phyloP scores from a whole-genome alignment of 805 yeast species.

The Kuraishia hungarica region DNA sequence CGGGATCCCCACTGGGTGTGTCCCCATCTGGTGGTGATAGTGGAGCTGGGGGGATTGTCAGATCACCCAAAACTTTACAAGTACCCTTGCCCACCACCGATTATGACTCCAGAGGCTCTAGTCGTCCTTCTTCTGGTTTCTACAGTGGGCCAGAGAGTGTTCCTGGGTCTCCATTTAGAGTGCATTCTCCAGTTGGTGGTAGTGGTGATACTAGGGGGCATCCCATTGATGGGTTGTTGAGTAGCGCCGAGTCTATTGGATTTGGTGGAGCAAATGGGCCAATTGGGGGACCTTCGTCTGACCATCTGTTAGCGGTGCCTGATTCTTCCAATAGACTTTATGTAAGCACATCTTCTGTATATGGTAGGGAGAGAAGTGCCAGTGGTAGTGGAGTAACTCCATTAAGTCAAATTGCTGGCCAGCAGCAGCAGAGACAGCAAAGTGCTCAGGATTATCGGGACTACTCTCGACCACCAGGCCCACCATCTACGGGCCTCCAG shows the following conservation, averaged over 20 bases:
- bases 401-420: background rate
- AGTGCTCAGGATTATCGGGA: too few relatives aligned
- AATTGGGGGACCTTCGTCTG: background rate
- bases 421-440: too few relatives aligned
- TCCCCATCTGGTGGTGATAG: too few relatives aligned
- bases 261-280: background rate
- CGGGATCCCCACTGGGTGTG: too few relatives aligned
- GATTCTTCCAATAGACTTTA: background rate
- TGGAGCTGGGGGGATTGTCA: background rate
- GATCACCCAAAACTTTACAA: background rate
- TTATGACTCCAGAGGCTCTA: background rate
- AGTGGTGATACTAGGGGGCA: too few relatives aligned
- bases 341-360: background rate
- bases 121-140: background rate
- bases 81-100: background rate
- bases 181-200: background rate
- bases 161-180: background rate
- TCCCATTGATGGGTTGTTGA: background rate
- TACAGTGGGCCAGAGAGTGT: background rate
- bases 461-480: too few relatives aligned
- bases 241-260: background rate
- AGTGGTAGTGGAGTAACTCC: background rate
- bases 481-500: background rate
- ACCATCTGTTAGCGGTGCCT: background rate
- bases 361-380: background rate